Evolutionary conservation across 768 basidiomycete species (phyloP), one percentile per base, ranked within the genome.

Genomic region (Mycena amicta): DNA sequence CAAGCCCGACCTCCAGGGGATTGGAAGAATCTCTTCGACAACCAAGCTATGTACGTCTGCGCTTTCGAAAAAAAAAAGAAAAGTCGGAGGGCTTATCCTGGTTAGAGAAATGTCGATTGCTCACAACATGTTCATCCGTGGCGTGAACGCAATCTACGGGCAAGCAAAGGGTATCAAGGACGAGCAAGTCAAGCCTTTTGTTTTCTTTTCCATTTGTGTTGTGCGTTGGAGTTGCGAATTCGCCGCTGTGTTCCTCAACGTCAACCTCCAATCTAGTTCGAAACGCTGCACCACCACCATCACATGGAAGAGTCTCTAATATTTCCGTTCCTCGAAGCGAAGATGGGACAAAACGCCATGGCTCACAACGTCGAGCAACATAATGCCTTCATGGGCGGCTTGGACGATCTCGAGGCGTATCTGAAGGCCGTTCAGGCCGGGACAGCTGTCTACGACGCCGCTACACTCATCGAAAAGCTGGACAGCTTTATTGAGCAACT

Each of bases 121-220:
- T 0, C 68, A 70, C 55, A 70, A 70, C 33, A 51, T 60, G 27
- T 60, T 70, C 46, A 65, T 70, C 18, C 67, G 67, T 26, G 57
- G 61, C 12, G 37, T 68, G 13, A 70, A 70, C 31, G 55, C 63
- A 3, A 66, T 68, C 26, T 61, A 62, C 6, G 11, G 30, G 23
- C 50, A 61, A 15, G 68, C 65, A 16, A 55, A 63, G 11, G 46
- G 20, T 1, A 46, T 69, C 30, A 39, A 52, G 5, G 33, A 46
- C 3, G 59, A 56, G 18, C 63, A 67, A 49, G 58, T 65, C 15
- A 20, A 45, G 28, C 59, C 67, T 2, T 70, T 70, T 40, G 46
- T 59, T 20, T 52, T 59, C 2, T 67, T 67, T 51, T 56, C 59
- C 28, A 56, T 67, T n/a, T 50, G 49, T 1, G 55, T 62, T 30